Evolutionary conservation across 192 early-diverging fungal species (phyloP), one percentile per base, ranked within the genome.

Genomic region (Haplosporangium gracile): DNA sequence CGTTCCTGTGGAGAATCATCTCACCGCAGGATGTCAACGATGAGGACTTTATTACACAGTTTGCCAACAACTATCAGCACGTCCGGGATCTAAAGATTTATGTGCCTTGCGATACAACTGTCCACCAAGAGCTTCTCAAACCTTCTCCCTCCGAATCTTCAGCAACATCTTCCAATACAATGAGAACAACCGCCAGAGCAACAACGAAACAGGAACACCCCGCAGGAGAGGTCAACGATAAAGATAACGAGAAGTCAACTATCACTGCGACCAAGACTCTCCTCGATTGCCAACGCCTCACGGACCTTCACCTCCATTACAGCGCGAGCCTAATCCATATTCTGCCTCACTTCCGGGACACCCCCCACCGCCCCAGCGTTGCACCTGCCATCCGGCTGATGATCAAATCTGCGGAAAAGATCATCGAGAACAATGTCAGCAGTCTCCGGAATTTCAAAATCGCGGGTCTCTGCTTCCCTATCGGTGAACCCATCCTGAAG

Each of bases 1-100:
- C 73, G 1, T 32, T n/a, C 43, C 51, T 81, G 24, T 81, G 80
- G 80, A 45, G 34, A 3, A 26, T 18, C 0, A 75, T 81, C 57
- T 11, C 29, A 16, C 47, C 38, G 2, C 29, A 70, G 16, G 26
- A 29, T 2, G 4, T 47, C 32, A 6, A 22, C 26, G 18, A 32
- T 4, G 5, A 10, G 1, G 73, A 39, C n/a, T 60, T 75, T 39
- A 51, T 39, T n/a, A 32, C 63, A 0, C 73, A 75, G 68, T 81
- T 81, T 57, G 47, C 72, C 13, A 34, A 42, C 7, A 42, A 81
- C 57, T 75, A 81, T 38, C 49, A 75, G 2, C 68, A 57, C 5
- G 43, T 81, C 68, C 68, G 74, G 13, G 10, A 68, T 18, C 11
- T 81, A 16, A 42, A 24, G 11, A 9, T 71, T 40, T 42, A 20